Conservation (phyloP, 2,329 filamentous ascomycete genomes). For the Fusarium virguliforme region DNA sequence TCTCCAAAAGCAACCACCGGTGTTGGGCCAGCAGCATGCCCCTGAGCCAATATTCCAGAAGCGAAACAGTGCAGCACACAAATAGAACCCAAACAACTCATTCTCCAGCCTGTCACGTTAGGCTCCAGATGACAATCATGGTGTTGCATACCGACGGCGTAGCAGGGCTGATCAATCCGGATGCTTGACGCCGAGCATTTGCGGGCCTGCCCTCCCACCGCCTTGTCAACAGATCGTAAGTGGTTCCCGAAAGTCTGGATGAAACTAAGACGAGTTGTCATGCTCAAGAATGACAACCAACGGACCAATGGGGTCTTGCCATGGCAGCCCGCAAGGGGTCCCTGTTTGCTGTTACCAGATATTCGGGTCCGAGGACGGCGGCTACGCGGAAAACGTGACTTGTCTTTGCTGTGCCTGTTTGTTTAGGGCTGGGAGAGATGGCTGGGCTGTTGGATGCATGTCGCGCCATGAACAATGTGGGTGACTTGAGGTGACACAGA, state of each 20-base stretch:
- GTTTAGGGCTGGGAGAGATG: background rate
- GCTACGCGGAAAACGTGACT: background rate
- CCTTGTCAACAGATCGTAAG: background rate
- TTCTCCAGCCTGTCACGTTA: background rate
- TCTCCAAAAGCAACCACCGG: background rate
- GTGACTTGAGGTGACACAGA: background rate
- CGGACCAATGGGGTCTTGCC: background rate
- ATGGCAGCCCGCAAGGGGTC: background rate
- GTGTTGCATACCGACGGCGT: background rate
- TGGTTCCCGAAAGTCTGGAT: slow-evolving; percentile 3
- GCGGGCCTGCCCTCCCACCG: background rate
- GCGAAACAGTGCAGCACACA: background rate
- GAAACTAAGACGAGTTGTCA: background rate
- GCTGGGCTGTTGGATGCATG: background rate
- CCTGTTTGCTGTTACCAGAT: background rate
- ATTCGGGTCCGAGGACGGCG: background rate
- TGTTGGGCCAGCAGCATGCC: background rate
- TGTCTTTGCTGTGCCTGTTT: background rate
- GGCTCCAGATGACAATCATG: background rate
- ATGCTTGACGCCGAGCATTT: background rate
- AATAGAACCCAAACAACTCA: slow-evolving; percentile 7
- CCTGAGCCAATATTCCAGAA: background rate
- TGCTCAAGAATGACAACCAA: background rate
- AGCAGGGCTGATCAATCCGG: slow-evolving; percentile 3
- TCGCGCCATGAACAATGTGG: background rate